Evolutionary conservation across 306 rosid species (phyloP), one percentile per base, ranked within the genome.

Genomic region (Gynostemma pentaphyllum): DNA sequence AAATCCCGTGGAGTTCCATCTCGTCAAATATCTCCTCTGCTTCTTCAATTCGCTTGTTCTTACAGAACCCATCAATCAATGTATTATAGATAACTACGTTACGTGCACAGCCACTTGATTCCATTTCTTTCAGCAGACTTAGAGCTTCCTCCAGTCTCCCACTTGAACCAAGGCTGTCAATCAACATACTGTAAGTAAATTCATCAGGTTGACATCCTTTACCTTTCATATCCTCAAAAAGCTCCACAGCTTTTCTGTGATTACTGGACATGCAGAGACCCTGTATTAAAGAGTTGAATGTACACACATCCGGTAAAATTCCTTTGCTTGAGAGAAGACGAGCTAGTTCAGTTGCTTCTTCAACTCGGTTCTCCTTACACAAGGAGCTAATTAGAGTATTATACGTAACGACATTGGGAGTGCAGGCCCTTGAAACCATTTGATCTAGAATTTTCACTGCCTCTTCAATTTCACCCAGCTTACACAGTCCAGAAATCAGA

Each of bases 11-110:
- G 64, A 92, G 79, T 70, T 92, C 98, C 96, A 92, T 92, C 81
- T 82, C 86, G 75, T 92, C 98, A 70, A 92, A 92, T 67, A 92
- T 79, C 66, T 86, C 96, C 70, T 92, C 96, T 4, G 95, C 96
- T 36, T 82, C 94, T 69, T 64, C 85, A 60, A 88, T 74, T 80
- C 85, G 80, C 70, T 69, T 79, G 79, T 80, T 80, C 76, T 88
- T 88, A 76, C 96, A 88, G 44, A 92, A 76, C 57, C 98, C 98
- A 70, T 82, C 82, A 12, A 92, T 88, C 79, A 92, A 73, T 64
- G 90, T 82, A 66, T 88, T 88, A 74, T 86, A 88, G 60, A 88
- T 71, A 16, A 88, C 91, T 10, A 67, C 92, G 54, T 88, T 86
- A 30, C 95, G 77, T 9, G 98, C 80, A 47, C 90, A 92, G 39